Conservation (phyloP, 306 rosid species). For the Cicer chorassanicum region DNA sequence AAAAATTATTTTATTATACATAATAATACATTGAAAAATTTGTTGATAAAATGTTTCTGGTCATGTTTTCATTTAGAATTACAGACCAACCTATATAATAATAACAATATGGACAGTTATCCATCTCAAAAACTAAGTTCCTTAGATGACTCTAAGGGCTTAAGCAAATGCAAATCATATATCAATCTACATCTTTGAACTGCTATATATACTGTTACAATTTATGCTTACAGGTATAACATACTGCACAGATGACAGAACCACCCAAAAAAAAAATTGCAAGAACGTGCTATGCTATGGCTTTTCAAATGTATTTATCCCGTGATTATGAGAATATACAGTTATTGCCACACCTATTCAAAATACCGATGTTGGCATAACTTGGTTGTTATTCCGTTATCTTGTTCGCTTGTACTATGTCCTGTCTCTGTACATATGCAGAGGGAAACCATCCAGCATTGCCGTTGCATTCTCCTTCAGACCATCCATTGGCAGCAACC, state of each 20-base stretch:
- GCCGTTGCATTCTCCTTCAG: slow-evolving; percentile 83
- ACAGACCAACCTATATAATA: slow-evolving; percentile 34
- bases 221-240: slow-evolving; percentile 46
- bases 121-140: slow-evolving; percentile 42
- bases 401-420: slow-evolving; percentile 60
- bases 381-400: slow-evolving; percentile 39
- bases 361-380: slow-evolving; percentile 40
- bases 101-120: slow-evolving; percentile 13
- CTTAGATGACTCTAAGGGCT: slow-evolving; percentile 42
- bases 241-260: slow-evolving; percentile 46
- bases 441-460: slow-evolving; percentile 96
- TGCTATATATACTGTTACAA: slow-evolving; percentile 33
- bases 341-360: slow-evolving; percentile 40
- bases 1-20: slow-evolving; percentile 20
- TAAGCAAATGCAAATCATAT: slow-evolving; percentile 41
- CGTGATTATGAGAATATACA: slow-evolving; percentile 47
- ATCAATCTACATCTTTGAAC: slow-evolving; percentile 40
- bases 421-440: slow-evolving; percentile 79
- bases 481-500: slow-evolving; percentile 88
- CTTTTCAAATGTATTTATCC: slow-evolving; percentile 41
- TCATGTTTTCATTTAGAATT: slow-evolving; percentile 31
- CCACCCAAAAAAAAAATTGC: slow-evolving; percentile 30
- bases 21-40: slow-evolving; percentile 32
- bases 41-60: slow-evolving; percentile 33
- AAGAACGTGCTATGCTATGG: slow-evolving; percentile 34